Evolutionary conservation across 2,329 filamentous ascomycete genomes (phyloP), one percentile per base, ranked within the genome.

Genomic region (Coccinonectria pachysandricola): DNA sequence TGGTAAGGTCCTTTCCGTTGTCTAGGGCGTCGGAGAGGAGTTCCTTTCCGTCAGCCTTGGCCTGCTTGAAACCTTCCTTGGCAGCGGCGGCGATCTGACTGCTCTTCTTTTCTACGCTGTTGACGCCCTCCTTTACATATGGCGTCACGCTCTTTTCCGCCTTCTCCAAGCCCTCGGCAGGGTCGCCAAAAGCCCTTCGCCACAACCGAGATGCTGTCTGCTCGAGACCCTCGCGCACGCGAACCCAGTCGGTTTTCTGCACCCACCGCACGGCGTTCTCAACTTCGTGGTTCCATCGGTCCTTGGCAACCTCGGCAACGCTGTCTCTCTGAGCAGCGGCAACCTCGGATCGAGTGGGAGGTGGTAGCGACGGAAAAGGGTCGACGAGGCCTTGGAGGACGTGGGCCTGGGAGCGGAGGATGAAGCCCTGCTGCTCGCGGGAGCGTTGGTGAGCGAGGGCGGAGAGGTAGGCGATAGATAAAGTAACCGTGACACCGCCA

Each of bases 211-310:
- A 55, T 19, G 61, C 51, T 16, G 54, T 50, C 9, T 57, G 58
- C 50, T 79, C 75, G 39, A 74, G 55, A 3, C 58, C 62, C 36
- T 78, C 70, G 28, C 75, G 65, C 28, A 76, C 64, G 27, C 65
- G 64, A 24, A 62, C 56, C 78, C 77, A 84, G 50, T 80, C 71
- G 34, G 68, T 74, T 17, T 57, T 64, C 54, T 85, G 73, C 30
- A 73, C 68, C 65, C 72, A 78, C 32, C 63, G 64, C 29, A 80
- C 77, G 26, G 77, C 65, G 34, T 64, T 63, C 50, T 79, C 69
- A 18, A 88, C 55, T 54, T 88, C 81, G 26, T 67, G 55, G 52
- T 91, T 88, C 82, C 82, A 88, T 34, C 71, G 64, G 45, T 82
- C 77, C 60, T 88, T 88, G 43, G 77, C 65, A 18, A 71, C 61